Conservation (phyloP, 2,329 filamentous ascomycete genomes). For the Hirsutella minnesotensis region DNA sequence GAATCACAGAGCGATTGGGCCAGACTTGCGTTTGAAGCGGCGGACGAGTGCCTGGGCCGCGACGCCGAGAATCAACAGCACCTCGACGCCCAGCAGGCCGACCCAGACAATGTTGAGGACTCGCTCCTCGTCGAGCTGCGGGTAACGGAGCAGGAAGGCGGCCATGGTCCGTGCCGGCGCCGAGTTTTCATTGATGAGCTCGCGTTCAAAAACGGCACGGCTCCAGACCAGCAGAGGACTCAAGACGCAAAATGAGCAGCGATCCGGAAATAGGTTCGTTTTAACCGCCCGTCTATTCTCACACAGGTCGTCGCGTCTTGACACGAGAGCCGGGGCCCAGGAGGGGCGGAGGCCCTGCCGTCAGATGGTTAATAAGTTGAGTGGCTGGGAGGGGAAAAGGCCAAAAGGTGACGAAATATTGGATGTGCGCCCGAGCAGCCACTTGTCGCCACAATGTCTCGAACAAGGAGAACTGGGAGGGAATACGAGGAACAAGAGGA, state of each 20-base stretch:
- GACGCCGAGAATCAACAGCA: constrained; percentile 30
- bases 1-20: not conserved
- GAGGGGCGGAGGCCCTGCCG: too few relatives aligned
- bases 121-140: constrained; percentile 20
- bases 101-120: constrained; percentile 36
- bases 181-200: not conserved
- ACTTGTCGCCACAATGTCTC: too few relatives aligned
- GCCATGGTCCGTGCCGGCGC: constrained; percentile 6
- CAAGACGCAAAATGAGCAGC: too few relatives aligned
- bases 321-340: constrained; percentile 1
- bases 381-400: too few relatives aligned
- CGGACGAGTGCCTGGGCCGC: constrained; percentile 13
- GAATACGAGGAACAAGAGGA: too few relatives aligned
- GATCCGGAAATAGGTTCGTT: too few relatives aligned
- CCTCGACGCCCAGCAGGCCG: constrained; percentile 31
- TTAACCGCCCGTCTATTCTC: too few relatives aligned
- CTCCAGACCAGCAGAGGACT: too few relatives aligned
- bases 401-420: too few relatives aligned
- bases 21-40: not conserved
- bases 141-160: constrained; percentile 15
- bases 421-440: too few relatives aligned
- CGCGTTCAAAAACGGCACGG: too few relatives aligned
- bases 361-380: not conserved
- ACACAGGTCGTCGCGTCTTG: not conserved
- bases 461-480: too few relatives aligned